Base-by-base conservation (phyloP, 306 rosid species). In the Ochetophila trinervis region DNA sequence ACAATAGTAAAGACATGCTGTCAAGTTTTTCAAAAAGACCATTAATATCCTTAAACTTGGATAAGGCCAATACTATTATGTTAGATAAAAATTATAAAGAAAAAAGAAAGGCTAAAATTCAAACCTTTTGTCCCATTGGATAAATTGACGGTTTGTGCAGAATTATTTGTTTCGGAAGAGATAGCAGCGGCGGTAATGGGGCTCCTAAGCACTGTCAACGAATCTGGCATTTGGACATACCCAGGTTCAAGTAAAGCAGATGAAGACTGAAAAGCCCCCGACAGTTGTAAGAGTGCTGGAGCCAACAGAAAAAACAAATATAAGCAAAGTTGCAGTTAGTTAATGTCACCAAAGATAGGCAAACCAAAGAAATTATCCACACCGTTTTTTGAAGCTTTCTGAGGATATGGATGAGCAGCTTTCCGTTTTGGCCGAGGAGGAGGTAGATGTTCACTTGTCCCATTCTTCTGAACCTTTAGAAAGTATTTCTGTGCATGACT, bases 401-500 rank as follows among this genome's bases (percentile, higher is more conserved):
- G 97, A 51, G 98, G 98, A 79, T 93, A 93, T 52, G 98, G 98
- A 80, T 89, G 97, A 67, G 97, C 73, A 55, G 98, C 95, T 77
- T 93, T 93, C 82, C 97, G 79, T 66, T 93, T 93, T 17, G 98
- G 98, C 59, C 98, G 90, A 62, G 97, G 98, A 4, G 98, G 98
- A 60, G 98, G 98, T 62, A 93, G 84, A 84, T 93, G 98, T 61
- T 93, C 98, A 53, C 77, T 81, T 40, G 93, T 73, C 73, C 98
- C 96, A 69, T 68, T 93, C 84, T 93, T 93, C 58, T 93, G 98
- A 86, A 87, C 98, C 80, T 93, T 93, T 49, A 85, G 80, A 79
- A 93, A 93, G 75, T 93, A 93, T 68, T 93, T 93, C 42, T 93
- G 98, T 14, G 98, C 97, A 79, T 93, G 98, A 81, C 98, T 93